These are phyloP conservation scores for Candida namnaoensis DNA, from an alignment of 805 yeast species.

Conservation along the genomic window DNA sequence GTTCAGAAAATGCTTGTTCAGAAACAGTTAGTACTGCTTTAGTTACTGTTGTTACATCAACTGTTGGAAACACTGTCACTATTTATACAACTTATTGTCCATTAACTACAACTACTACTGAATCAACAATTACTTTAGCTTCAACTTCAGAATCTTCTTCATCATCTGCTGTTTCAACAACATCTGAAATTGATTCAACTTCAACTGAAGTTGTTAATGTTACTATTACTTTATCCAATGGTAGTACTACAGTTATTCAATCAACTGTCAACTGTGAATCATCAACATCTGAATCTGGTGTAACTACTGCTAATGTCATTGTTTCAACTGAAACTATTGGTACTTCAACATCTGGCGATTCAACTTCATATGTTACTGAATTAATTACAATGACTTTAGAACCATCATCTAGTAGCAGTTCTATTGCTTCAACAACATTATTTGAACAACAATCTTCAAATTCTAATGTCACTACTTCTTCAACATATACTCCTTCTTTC, in stretches of 20 bases:
- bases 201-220: neutral
- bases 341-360: neutral
- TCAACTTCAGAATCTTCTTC: neutral
- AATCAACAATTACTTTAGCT: neutral
- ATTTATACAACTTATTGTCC: slow-evolving; percentile 27
- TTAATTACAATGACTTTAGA: neutral
- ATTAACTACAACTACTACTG: slow-evolving; percentile 8
- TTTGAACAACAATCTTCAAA: slow-evolving; percentile 5
- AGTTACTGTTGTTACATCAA: slow-evolving; percentile 9
- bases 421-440: slow-evolving; percentile 5
- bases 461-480: slow-evolving; percentile 4
- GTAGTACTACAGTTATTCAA: neutral
- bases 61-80: slow-evolving; percentile 22
- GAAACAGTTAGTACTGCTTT: slow-evolving; percentile 15
- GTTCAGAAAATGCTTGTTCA: slow-evolving; percentile 15
- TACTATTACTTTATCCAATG: neutral
- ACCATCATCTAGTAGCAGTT: slow-evolving; percentile 3
- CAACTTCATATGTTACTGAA: neutral
- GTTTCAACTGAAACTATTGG: neutral
- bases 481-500: slow-evolving; percentile 16
- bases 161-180: neutral
- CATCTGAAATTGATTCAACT: slow-evolving; percentile 1
- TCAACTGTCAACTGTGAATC: neutral
- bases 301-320: neutral
- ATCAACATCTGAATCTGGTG: neutral